A percentile compares a stretch with the other conserved stretches of the same genome.
These are phyloP conservation scores for Zygnema cylindricum DNA, from an alignment of 139 green algal genomes.

Conservation along the genomic window DNA sequence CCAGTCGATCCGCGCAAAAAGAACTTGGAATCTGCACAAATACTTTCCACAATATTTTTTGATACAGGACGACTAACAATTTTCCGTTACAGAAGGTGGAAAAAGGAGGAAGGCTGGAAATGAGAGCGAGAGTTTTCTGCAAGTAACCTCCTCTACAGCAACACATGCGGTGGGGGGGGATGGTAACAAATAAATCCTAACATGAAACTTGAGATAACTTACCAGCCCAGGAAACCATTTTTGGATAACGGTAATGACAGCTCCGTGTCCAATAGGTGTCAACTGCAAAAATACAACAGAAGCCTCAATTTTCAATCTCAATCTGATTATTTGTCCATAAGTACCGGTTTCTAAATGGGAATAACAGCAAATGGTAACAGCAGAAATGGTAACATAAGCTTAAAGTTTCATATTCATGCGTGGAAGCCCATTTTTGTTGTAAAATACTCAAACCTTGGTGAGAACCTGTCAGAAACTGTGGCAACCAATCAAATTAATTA, in stretches of 20 bases:
- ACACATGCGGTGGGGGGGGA: background rate
- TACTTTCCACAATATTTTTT: background rate
- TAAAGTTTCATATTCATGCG: too few species aligned
- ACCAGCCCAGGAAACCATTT: slow-evolving; percentile 47
- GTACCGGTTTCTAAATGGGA: too few species aligned
- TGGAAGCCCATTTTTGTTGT: too few species aligned
- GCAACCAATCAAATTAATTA: too few species aligned
- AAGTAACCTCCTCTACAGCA: too few species aligned
- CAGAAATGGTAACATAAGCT: too few species aligned
- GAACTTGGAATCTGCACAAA: slow-evolving; percentile 44
- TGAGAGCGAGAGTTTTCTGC: background rate
- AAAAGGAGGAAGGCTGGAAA: background rate
- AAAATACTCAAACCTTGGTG: too few species aligned
- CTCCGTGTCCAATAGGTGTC: slow-evolving; percentile 41
- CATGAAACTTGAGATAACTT: background rate
- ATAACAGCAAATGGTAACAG: too few species aligned
- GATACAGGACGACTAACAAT: background rate
- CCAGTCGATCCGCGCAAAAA: slow-evolving; percentile 32
- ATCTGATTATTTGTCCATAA: too few species aligned
- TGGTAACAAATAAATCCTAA: too few species aligned
- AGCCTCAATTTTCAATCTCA: background rate
- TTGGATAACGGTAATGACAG: slow-evolving; percentile 29
- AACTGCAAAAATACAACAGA: slow-evolving; percentile 16
- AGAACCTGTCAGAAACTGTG: too few species aligned
- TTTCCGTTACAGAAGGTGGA: background rate